These are phyloP conservation scores for Backusella sp. DNA, from an alignment of 192 early-diverging fungal genomes.

Conservation along the genomic window DNA sequence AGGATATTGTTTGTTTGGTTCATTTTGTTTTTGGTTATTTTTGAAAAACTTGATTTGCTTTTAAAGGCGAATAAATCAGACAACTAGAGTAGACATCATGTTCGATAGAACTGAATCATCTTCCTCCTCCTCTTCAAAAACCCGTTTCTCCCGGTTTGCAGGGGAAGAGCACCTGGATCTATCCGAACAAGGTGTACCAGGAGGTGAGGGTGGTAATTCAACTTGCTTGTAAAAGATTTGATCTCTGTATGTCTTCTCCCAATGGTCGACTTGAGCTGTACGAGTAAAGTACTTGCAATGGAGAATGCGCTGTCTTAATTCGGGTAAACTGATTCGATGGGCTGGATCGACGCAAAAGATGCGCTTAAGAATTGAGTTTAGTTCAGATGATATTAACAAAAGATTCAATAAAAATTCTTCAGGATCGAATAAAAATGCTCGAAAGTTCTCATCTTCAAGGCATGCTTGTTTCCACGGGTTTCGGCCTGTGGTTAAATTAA, in stretches of 20 bases:
- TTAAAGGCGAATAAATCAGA: background rate
- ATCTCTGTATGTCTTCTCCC: conserved; percentile 9
- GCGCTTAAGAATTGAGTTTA: conserved; percentile 65
- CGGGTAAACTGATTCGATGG: conserved; percentile 49
- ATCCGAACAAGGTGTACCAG: conserved; percentile 7
- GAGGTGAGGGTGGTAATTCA: conserved; percentile 10
- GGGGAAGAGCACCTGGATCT: background rate
- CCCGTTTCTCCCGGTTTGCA: background rate
- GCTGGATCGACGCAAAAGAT: conserved; percentile 68
- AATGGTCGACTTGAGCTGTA: conserved; percentile 24
- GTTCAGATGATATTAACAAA: conserved; percentile 62
- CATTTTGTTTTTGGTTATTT: background rate
- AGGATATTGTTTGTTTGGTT: background rate
- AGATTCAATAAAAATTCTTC: conserved; percentile 55
- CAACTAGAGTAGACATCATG: background rate
- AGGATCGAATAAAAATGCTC: conserved; percentile 61
- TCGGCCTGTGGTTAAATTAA: conserved; percentile 84
- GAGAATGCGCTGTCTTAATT: conserved; percentile 41
- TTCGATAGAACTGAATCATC: background rate
- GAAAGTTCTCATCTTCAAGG: conserved; percentile 73
- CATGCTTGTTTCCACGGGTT: conserved; percentile 80
- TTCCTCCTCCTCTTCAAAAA: background rate
- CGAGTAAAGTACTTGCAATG: conserved; percentile 36
- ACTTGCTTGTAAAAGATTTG: background rate
- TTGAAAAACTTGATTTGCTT: background rate